Conservation (phyloP, 306 rosid genomes). For the Acacia melanoxylon region DNA sequence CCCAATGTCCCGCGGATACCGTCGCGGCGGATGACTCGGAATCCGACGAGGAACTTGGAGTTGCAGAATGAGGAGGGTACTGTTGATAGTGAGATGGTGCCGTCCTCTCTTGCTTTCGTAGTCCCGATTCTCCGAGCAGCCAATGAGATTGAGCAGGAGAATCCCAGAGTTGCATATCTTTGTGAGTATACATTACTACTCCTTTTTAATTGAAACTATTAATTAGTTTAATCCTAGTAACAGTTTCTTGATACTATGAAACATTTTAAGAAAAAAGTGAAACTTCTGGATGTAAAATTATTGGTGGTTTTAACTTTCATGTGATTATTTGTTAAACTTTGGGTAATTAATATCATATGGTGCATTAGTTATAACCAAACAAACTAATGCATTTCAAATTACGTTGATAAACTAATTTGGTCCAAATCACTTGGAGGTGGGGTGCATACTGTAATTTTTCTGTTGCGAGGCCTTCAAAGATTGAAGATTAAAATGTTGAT, state of each 20-base stretch:
- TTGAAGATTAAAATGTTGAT: not conserved
- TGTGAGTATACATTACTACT: slow-evolving; percentile 49
- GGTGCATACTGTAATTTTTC: not conserved
- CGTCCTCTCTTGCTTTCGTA: slow-evolving; percentile 69
- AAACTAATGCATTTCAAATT: not conserved
- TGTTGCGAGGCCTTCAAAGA: not conserved
- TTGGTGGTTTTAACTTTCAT: not conserved
- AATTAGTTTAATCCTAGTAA: not conserved
- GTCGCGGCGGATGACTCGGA: slow-evolving; percentile 50
- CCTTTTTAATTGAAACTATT: not conserved
- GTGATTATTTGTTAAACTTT: not conserved
- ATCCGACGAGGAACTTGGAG: slow-evolving; percentile 57
- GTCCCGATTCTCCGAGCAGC: slow-evolving; percentile 91
- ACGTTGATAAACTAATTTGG: not conserved
- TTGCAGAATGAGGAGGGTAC: slow-evolving; percentile 51
- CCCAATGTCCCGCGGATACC: slow-evolving; percentile 41
- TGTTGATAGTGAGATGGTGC: slow-evolving; percentile 71
- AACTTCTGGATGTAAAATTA: not conserved
- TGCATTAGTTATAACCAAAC: not conserved
- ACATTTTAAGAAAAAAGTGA: not conserved
- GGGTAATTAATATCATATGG: not conserved
- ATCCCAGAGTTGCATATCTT: slow-evolving; percentile 89
- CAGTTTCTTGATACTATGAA: not conserved
- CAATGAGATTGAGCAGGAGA: slow-evolving; percentile 64
- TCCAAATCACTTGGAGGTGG: not conserved